phyloP scores from a whole-genome alignment of 352 stramenopile species.

The Pythium rishiriense region DNA sequence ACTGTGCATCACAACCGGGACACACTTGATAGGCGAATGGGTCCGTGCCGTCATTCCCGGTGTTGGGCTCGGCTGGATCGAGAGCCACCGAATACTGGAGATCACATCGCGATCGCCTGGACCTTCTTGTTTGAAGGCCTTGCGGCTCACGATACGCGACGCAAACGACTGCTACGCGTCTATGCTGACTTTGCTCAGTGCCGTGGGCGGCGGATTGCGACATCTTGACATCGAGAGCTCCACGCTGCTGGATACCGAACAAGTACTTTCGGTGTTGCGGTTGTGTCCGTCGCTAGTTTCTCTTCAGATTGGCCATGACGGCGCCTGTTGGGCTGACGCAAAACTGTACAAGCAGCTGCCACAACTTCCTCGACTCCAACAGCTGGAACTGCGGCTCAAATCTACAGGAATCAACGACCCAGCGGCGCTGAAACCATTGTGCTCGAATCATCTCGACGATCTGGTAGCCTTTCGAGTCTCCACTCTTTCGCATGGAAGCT shows the following conservation, averaged over 20 bases:
- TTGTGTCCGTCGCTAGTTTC: background rate
- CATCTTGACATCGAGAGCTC: background rate
- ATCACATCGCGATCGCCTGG: background rate
- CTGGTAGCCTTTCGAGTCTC: background rate
- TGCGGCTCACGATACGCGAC: no score
- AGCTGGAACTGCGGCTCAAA: background rate
- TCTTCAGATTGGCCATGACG: background rate
- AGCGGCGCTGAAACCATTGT: background rate
- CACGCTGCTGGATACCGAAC: background rate
- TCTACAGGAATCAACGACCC: background rate
- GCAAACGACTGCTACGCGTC: background rate
- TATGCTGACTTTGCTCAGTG: background rate
- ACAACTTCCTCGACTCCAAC: background rate
- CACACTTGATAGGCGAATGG: background rate
- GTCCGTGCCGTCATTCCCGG: constrained; percentile 1
- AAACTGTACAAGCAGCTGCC: background rate
- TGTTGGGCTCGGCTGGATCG: constrained; percentile 1
- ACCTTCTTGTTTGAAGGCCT: background rate
- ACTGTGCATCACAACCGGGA: background rate
- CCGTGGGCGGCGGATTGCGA: background rate
- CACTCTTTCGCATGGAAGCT: background rate
- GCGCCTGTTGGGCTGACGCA: background rate
- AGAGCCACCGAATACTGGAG: background rate
- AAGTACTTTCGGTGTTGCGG: background rate
- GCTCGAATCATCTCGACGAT: background rate